Conservation (phyloP, 108 stramenopile genomes). For the Cyclostephanos tholiformis region DNA sequence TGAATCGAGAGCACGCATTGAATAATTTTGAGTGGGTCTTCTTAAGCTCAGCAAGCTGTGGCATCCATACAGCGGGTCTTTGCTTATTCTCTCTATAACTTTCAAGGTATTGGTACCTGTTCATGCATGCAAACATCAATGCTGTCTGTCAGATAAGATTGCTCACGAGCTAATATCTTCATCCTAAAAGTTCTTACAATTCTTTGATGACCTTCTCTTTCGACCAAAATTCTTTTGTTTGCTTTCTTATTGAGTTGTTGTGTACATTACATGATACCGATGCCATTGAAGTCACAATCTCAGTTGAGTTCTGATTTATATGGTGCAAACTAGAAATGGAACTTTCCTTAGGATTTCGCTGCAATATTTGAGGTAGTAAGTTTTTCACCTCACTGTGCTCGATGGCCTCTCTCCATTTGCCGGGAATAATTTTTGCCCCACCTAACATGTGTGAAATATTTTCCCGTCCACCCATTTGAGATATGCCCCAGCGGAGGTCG, state of each 20-base stretch:
- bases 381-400: slow-evolving; percentile 37
- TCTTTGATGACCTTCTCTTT: slow-evolving; percentile 42
- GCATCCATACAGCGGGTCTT: slow-evolving; percentile 76
- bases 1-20: slow-evolving; percentile 62
- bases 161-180: neutral
- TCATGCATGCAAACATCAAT: neutral
- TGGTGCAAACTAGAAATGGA: neutral
- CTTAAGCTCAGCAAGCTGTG: slow-evolving; percentile 59
- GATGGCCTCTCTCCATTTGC: slow-evolving; percentile 66
- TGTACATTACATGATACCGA: slow-evolving; percentile 4
- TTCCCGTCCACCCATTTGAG: slow-evolving; percentile 49
- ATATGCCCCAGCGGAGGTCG: slow-evolving; percentile 64
- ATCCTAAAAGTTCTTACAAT: slow-evolving; percentile 44
- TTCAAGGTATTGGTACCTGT: slow-evolving; percentile 56
- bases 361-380: slow-evolving; percentile 24
- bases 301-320: neutral
- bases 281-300: neutral
- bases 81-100: slow-evolving; percentile 37
- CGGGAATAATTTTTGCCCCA: slow-evolving; percentile 56
- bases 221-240: slow-evolving; percentile 55
- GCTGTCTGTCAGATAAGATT: neutral
- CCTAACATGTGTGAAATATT: slow-evolving; percentile 39
- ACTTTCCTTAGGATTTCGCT: neutral
- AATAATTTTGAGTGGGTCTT: slow-evolving; percentile 50
- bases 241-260: neutral